phyloP scores from a whole-genome alignment of 1,284 basidiomycete species.

The Austroboletus novae-zelandiae region DNA sequence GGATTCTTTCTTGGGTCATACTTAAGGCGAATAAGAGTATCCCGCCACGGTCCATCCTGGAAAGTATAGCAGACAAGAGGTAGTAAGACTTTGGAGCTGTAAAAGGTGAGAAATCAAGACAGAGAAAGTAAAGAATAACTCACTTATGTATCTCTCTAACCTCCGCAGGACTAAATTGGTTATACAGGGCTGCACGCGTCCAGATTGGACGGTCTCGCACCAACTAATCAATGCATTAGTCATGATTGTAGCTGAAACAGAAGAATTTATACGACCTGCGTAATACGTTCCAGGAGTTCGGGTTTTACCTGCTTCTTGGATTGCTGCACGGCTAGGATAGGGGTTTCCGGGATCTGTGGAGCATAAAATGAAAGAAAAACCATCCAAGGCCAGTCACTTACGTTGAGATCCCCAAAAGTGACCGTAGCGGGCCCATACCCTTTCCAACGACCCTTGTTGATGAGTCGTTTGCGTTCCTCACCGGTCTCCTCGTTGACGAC shows the following conservation, averaged over 20 bases:
- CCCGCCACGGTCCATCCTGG: slow-evolving; percentile 91
- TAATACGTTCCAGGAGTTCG: slow-evolving; percentile 55
- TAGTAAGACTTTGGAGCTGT: slow-evolving; percentile 69
- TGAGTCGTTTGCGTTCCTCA: slow-evolving; percentile 76
- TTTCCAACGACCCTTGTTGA: slow-evolving; percentile 79
- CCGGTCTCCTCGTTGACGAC: slow-evolving; percentile 70
- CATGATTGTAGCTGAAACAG: background rate
- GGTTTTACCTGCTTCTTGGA: slow-evolving; percentile 57
- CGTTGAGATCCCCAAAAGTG: slow-evolving; percentile 60
- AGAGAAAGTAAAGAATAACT: slow-evolving; percentile 13
- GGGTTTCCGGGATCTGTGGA: slow-evolving; percentile 62
- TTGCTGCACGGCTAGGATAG: slow-evolving; percentile 55
- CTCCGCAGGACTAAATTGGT: slow-evolving; percentile 74
- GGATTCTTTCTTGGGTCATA: slow-evolving; percentile 85
- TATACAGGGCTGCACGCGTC: slow-evolving; percentile 82
- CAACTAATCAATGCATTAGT: slow-evolving; percentile 39
- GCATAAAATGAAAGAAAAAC: slow-evolving; percentile 1
- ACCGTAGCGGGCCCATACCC: slow-evolving; percentile 71
- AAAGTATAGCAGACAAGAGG: slow-evolving; percentile 83
- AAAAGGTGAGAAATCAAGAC: slow-evolving; percentile 1
- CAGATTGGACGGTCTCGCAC: slow-evolving; percentile 82
- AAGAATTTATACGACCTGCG: slow-evolving; percentile 43
- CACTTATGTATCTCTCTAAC: slow-evolving; percentile 73
- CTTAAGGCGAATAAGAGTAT: slow-evolving; percentile 82
- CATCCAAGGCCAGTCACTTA: slow-evolving; percentile 28